Conservation (phyloP, 805 yeast species). For the Candida ortonii region DNA sequence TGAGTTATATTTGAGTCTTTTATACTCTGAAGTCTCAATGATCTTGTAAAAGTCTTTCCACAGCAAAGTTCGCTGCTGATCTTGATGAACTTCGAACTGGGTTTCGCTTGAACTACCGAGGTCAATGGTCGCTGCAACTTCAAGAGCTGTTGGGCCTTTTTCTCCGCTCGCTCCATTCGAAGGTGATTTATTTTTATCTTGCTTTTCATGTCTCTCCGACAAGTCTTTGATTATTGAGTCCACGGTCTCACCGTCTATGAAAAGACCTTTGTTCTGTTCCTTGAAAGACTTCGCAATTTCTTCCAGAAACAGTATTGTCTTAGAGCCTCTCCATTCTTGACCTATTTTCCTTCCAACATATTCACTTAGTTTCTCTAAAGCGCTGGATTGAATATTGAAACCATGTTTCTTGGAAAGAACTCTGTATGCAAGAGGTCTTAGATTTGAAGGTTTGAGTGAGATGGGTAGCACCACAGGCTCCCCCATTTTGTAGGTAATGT, state of each 20-base stretch:
- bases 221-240: slow-evolving; percentile 60
- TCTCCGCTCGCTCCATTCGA: too few relatives aligned
- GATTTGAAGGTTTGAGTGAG: slow-evolving; percentile 70
- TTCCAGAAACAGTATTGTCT: slow-evolving; percentile 65
- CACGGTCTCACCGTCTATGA: slow-evolving; percentile 75
- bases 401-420: slow-evolving; percentile 91
- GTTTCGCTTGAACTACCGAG: neutral
- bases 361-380: slow-evolving; percentile 69
- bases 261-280: slow-evolving; percentile 81
- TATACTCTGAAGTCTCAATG: slow-evolving; percentile 63
- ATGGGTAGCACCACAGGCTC: slow-evolving; percentile 63
- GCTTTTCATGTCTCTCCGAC: slow-evolving; percentile 16
- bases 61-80: slow-evolving; percentile 32
- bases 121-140: slow-evolving; percentile 7
- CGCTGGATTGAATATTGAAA: slow-evolving; percentile 82
- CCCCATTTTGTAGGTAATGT: slow-evolving; percentile 17
- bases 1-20: slow-evolving; percentile 59
- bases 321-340: slow-evolving; percentile 75
- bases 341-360: slow-evolving; percentile 77
- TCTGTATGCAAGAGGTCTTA: slow-evolving; percentile 90
- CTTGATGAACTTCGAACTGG: slow-evolving; percentile 17
- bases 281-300: slow-evolving; percentile 82
- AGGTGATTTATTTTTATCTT: slow-evolving; percentile 12
- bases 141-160: too few relatives aligned
- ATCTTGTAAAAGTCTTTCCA: slow-evolving; percentile 75